A percentile compares a stretch with the other conserved stretches of the same genome.
Conservation (phyloP, 352 stramenopile genomes). For the Pythium pyrilobum region DNA sequence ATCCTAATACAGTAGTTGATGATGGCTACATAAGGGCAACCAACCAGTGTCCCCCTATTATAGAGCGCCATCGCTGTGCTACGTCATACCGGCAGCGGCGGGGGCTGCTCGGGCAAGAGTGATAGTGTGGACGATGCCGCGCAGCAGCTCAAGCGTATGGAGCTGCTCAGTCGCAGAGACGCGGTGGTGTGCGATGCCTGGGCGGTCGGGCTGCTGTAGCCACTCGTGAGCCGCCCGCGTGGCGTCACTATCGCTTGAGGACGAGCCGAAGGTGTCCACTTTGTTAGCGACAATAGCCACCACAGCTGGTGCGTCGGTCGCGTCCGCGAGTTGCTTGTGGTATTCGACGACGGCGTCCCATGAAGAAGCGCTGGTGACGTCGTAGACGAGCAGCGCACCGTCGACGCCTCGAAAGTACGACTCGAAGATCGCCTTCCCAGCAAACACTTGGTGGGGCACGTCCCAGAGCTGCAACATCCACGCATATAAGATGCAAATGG, state of each 20-base stretch:
- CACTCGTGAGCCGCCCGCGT: neutral
- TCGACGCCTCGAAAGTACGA: constrained; percentile 32
- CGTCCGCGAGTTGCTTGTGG: neutral
- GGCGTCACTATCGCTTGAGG: neutral
- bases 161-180: constrained; percentile 8
- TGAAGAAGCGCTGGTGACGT: constrained; percentile 16
- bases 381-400: constrained; percentile 43
- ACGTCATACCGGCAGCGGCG: neutral
- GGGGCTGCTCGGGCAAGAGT: neutral
- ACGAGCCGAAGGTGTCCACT: neutral
- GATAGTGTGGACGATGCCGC: neutral
- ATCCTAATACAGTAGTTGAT: neutral
- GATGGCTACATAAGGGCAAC: constrained; percentile 12
- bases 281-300: constrained; percentile 18
- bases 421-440: constrained; percentile 35
- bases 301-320: neutral
- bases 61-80: too few species aligned
- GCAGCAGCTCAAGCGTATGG: constrained; percentile 9
- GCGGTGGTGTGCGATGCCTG: neutral
- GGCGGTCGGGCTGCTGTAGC: neutral
- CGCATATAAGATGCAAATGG: neutral
- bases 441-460: constrained; percentile 44
- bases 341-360: constrained; percentile 30
- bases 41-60: too few species aligned
- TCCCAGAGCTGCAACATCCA: constrained; percentile 42